Conservation (phyloP, 2,329 filamentous ascomycete genomes). For the Colletotrichum musae region DNA sequence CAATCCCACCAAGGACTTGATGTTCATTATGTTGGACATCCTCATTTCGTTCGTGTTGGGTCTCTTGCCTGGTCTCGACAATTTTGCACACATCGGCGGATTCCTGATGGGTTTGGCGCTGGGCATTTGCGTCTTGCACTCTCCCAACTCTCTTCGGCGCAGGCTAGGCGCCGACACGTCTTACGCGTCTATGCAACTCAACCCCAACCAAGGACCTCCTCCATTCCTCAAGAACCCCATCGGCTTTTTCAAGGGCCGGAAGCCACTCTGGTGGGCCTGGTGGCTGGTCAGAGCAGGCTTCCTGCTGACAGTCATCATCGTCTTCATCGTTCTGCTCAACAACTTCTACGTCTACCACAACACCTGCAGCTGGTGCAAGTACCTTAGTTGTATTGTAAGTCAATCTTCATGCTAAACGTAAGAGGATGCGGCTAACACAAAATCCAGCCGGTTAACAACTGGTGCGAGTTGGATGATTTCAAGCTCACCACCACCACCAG, state of each 20-base stretch:
- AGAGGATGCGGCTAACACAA: slow-evolving; percentile 44
- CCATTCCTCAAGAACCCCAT: slow-evolving; percentile 74
- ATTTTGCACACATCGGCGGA: slow-evolving; percentile 97
- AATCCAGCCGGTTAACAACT: slow-evolving; percentile 73
- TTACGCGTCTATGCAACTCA: slow-evolving; percentile 77
- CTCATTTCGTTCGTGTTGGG: slow-evolving; percentile 93
- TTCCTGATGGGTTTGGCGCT: slow-evolving; percentile 93
- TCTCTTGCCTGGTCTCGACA: slow-evolving; percentile 92
- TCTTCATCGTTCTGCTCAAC: slow-evolving; percentile 88
- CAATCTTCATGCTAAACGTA: neutral
- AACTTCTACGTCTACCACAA: slow-evolving; percentile 90
- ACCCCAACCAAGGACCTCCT: slow-evolving; percentile 62
- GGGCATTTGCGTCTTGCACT: slow-evolving; percentile 89
- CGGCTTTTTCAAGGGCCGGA: slow-evolving; percentile 92
- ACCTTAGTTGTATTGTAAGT: slow-evolving; percentile 92
- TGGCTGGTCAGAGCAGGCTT: slow-evolving; percentile 88
- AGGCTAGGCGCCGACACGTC: slow-evolving; percentile 79
- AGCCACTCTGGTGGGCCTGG: slow-evolving; percentile 97
- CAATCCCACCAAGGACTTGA: slow-evolving; percentile 85
- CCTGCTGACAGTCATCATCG: slow-evolving; percentile 84
- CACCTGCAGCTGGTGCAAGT: slow-evolving; percentile 93
- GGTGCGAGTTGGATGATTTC: slow-evolving; percentile 70
- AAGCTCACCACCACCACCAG: slow-evolving; percentile 24
- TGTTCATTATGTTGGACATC: slow-evolving; percentile 89
- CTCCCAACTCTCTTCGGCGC: slow-evolving; percentile 83